These are phyloP conservation scores for Pseudevernia furfuracea DNA, from an alignment of 495 filamentous ascomycete genomes.

Conservation along the genomic window DNA sequence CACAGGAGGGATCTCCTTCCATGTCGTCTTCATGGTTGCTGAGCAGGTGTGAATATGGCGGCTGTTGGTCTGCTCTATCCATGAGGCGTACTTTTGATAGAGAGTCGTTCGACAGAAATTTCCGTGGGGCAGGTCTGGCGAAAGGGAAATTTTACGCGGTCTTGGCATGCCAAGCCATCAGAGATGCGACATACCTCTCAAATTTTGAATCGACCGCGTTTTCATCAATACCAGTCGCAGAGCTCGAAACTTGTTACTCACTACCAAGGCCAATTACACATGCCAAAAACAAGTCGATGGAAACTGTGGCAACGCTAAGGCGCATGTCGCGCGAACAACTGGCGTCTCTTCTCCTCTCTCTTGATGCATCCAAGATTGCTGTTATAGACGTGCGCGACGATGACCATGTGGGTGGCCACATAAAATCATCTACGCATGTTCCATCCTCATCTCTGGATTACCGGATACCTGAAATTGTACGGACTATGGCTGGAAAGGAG, in stretches of 20 bases:
- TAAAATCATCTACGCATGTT: slow-evolving; percentile 60
- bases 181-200: neutral
- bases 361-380: slow-evolving; percentile 45
- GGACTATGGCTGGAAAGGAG: slow-evolving; percentile 67
- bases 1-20: slow-evolving; percentile 82
- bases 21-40: slow-evolving; percentile 58
- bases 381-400: slow-evolving; percentile 84
- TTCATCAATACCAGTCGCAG: neutral
- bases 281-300: slow-evolving; percentile 7
- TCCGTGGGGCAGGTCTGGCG: slow-evolving; percentile 6
- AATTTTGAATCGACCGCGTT: neutral
- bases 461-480: slow-evolving; percentile 71
- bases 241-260: neutral
- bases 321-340: slow-evolving; percentile 58
- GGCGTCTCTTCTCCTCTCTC: slow-evolving; percentile 39
- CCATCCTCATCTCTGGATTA: slow-evolving; percentile 66
- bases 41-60: neutral
- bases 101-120: neutral
- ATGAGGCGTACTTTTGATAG: neutral
- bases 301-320: slow-evolving; percentile 51
- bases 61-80: neutral
- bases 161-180: neutral
- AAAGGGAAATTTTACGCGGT: slow-evolving; percentile 16
- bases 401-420: slow-evolving; percentile 95
- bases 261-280: neutral